Conservation (phyloP, 2,329 filamentous ascomycete species). For the Dendrostoma leiphaemia region DNA sequence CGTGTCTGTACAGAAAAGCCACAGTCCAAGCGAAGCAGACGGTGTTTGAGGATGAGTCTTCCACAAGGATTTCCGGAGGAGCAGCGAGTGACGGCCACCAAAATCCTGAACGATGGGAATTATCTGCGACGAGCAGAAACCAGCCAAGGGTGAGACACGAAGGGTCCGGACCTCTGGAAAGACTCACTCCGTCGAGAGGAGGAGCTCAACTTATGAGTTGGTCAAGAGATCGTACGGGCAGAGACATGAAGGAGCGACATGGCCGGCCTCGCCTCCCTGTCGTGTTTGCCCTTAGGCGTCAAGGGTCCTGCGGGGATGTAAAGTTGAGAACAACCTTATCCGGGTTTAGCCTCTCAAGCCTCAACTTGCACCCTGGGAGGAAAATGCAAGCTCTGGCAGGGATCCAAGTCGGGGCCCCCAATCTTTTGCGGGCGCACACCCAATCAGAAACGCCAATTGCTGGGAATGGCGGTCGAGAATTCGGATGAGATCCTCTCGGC, state of each 20-base stretch:
- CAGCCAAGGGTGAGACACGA: neutral
- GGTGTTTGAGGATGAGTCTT: neutral
- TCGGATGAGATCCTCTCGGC: neutral
- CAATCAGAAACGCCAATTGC: constrained; percentile 2
- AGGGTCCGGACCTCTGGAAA: neutral
- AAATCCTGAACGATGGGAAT: neutral
- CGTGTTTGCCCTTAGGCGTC: neutral
- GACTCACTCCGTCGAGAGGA: neutral
- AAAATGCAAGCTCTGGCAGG: neutral
- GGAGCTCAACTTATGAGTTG: constrained; percentile 8
- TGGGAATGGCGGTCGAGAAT: neutral
- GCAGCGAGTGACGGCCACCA: constrained; percentile 3
- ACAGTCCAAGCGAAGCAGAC: neutral
- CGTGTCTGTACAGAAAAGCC: neutral
- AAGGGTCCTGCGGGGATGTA: neutral
- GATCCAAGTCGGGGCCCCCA: neutral
- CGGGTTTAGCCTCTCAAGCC: neutral
- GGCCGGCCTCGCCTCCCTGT: neutral
- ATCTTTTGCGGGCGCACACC: neutral
- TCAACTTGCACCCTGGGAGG: neutral
- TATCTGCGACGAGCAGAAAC: neutral
- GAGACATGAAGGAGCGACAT: constrained; percentile 1
- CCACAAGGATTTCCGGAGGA: neutral
- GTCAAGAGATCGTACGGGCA: neutral
- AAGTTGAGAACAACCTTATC: constrained; percentile 5